Percentiles rank a stretch among this genome's conserved stretches.
Evolutionary conservation across 1,139 yeast genomes (phyloP).

Genomic region (Magnusiomyces sp.): DNA sequence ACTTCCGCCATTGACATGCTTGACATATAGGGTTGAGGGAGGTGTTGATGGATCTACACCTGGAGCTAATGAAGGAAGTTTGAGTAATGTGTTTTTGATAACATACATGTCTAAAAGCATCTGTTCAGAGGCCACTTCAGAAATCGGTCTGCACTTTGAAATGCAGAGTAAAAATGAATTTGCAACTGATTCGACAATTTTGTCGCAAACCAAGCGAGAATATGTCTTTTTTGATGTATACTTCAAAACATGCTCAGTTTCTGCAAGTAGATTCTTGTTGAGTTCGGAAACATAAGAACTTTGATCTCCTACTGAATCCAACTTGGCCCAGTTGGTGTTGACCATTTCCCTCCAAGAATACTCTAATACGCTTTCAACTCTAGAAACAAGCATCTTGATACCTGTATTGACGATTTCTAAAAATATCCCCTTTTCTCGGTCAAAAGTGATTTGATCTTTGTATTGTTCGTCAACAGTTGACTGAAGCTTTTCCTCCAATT

Average conservation of each 20-base stretch:
- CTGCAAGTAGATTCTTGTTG: slow-evolving; percentile 39
- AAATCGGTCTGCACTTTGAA: slow-evolving; percentile 53
- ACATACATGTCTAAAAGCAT: slow-evolving; percentile 62
- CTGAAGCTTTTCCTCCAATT: slow-evolving; percentile 58
- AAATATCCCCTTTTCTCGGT: slow-evolving; percentile 47
- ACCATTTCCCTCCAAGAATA: slow-evolving; percentile 80
- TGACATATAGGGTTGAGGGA: slow-evolving; percentile 30
- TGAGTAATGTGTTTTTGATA: slow-evolving; percentile 48
- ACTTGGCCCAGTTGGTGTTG: slow-evolving; percentile 66
- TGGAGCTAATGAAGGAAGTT: slow-evolving; percentile 37
- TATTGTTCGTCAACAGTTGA: slow-evolving; percentile 40
- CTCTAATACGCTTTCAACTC: slow-evolving; percentile 54
- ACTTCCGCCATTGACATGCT: slow-evolving; percentile 42
- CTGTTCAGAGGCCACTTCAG: slow-evolving; percentile 71
- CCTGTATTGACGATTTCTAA: slow-evolving; percentile 52
- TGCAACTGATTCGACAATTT: slow-evolving; percentile 58
- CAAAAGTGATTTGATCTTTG: slow-evolving; percentile 41
- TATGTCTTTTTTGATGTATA: slow-evolving; percentile 64
- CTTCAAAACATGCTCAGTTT: slow-evolving; percentile 46
- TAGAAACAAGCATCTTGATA: slow-evolving; percentile 47
- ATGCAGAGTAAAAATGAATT: slow-evolving; percentile 52
- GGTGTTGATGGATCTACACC: slow-evolving; percentile 14
- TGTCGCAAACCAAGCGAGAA: slow-evolving; percentile 65
- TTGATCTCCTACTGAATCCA: slow-evolving; percentile 57
- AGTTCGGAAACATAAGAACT: slow-evolving; percentile 62